Conservation (phyloP, 805 yeast genomes). For the Ogataea trehaloabstinens region DNA sequence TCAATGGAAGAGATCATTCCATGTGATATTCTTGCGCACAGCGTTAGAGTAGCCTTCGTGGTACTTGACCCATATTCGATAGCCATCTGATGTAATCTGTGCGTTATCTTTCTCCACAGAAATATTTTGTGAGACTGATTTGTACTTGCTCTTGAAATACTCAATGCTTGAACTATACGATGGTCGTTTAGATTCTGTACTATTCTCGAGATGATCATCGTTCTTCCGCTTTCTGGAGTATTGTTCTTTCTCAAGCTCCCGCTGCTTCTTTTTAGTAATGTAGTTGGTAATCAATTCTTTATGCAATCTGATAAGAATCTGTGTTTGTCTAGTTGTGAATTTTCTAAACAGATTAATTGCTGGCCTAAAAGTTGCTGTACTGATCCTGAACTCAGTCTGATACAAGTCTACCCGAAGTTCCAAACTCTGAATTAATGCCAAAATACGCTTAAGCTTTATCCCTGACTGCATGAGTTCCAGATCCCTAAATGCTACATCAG, state of each 20-base stretch:
- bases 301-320: constrained; percentile 12
- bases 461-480: constrained; percentile 12
- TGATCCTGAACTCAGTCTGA: constrained; percentile 7
- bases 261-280: constrained; percentile 4
- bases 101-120: background rate
- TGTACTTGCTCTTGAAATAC: constrained; percentile 45
- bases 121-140: constrained; percentile 8
- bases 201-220: constrained; percentile 10
- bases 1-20: constrained; percentile 58
- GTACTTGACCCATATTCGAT: constrained; percentile 79
- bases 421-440: constrained; percentile 13
- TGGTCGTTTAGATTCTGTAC: constrained; percentile 10
- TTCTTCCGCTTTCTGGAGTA: constrained; percentile 14
- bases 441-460: constrained; percentile 11
- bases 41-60: constrained; percentile 93
- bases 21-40: constrained; percentile 76
- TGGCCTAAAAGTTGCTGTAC: constrained; percentile 13
- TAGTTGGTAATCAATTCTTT: constrained; percentile 15
- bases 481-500: constrained; percentile 14
- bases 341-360: constrained; percentile 10
- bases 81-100: constrained; percentile 17
- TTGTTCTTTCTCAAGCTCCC: constrained; percentile 6
- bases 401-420: constrained; percentile 15
- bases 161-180: constrained; percentile 29
- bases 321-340: constrained; percentile 8